phyloP scores from a whole-genome alignment of 257 asterid genomes.

The Solanum lycopersicoides region DNA sequence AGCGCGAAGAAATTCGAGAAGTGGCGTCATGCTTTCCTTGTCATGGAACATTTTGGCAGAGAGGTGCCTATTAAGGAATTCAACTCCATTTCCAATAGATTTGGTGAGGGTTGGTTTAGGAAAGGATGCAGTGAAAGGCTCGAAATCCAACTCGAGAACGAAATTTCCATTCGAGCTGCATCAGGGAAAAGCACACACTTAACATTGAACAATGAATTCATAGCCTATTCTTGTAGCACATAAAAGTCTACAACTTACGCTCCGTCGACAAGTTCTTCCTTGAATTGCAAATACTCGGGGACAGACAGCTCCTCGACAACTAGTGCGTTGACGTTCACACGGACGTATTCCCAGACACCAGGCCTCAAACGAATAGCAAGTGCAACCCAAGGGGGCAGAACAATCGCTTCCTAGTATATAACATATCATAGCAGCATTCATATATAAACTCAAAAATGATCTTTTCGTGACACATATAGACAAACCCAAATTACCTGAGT shows the following conservation, averaged over 20 bases:
- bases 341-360: constrained; percentile 86
- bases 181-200: background rate
- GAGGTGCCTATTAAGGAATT: constrained; percentile 91
- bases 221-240: background rate
- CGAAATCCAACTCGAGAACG: constrained; percentile 90
- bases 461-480: background rate
- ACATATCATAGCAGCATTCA: background rate
- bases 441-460: background rate
- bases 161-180: constrained; percentile 71
- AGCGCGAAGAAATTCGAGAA: constrained; percentile 75
- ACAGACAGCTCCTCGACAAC: constrained; percentile 73
- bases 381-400: constrained; percentile 89
- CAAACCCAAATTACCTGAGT: constrained; percentile 41
- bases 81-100: constrained; percentile 95
- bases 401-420: constrained; percentile 64
- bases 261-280: constrained; percentile 87
- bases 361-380: constrained; percentile 92
- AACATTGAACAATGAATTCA: background rate
- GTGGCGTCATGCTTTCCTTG: constrained; percentile 88
- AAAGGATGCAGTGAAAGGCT: constrained; percentile 81
- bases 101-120: constrained; percentile 97
- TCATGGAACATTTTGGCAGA: constrained; percentile 97
- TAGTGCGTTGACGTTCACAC: constrained; percentile 61
- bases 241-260: constrained; percentile 19
- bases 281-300: constrained; percentile 73